Evolutionary conservation across 176 grass and related monocot species (phyloP).

Genomic region (Miscanthus lutarioriparius): DNA sequence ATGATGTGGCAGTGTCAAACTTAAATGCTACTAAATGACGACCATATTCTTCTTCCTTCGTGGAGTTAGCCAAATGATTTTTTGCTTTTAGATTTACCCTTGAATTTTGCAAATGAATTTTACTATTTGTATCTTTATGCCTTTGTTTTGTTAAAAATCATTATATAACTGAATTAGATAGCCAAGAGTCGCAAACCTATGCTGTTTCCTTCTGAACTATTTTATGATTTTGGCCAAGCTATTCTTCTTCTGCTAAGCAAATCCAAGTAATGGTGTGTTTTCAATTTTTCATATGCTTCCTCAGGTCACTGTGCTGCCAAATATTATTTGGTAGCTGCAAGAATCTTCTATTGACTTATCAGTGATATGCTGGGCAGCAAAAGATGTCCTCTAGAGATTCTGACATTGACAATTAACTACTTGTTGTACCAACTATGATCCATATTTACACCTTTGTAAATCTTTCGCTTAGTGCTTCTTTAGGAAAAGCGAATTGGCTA

Average conservation of each 20-base stretch:
- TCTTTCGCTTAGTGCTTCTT: constrained; percentile 24
- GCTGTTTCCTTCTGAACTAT: neutral
- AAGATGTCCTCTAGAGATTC: constrained; percentile 24
- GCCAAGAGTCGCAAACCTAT: neutral
- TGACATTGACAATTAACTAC: constrained; percentile 36
- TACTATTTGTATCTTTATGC: neutral
- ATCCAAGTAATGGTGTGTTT: constrained; percentile 1
- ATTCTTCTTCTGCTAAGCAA: constrained; percentile 1
- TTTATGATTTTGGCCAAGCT: neutral
- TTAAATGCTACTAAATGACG: neutral
- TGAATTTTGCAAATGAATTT: neutral
- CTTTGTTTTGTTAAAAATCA: neutral
- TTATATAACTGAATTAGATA: neutral
- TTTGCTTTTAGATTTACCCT: neutral
- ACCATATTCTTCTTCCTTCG: neutral
- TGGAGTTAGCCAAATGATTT: neutral
- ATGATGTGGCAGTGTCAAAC: neutral
- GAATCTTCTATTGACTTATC: constrained; percentile 26
- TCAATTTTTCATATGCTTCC: neutral
- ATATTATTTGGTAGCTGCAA: constrained; percentile 4
- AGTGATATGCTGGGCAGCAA: constrained; percentile 27
- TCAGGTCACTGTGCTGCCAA: neutral
- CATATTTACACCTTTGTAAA: constrained; percentile 26
- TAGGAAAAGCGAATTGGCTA: constrained; percentile 19
- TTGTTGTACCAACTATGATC: neutral